These are phyloP conservation scores for Conoideocrella luteorostrata DNA, from an alignment of 2,329 filamentous ascomycete genomes.

Conservation along the genomic window DNA sequence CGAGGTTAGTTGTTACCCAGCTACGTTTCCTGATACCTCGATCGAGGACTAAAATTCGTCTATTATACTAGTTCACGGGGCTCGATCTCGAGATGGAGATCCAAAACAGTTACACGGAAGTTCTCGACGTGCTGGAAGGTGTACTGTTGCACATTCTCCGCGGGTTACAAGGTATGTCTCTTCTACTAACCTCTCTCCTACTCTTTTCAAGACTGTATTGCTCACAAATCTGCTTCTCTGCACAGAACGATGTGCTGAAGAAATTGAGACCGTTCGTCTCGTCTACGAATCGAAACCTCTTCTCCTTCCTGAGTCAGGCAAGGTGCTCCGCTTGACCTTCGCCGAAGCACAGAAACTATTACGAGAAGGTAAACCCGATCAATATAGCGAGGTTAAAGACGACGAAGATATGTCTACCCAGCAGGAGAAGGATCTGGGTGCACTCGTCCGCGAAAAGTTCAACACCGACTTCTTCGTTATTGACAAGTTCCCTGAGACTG, in stretches of 20 bases:
- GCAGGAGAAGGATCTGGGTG: conserved; percentile 83
- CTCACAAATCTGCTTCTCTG: conserved; percentile 8
- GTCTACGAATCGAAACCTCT: conserved; percentile 75
- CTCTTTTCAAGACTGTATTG: not conserved
- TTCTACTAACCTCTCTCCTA: not conserved
- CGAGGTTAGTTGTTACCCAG: conserved; percentile 52
- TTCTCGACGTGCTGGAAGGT: conserved; percentile 63
- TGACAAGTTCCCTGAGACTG: conserved; percentile 80
- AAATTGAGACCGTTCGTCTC: conserved; percentile 65
- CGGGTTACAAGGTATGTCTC: conserved; percentile 45
- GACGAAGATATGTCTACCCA: conserved; percentile 76
- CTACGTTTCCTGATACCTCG: too few relatives aligned
- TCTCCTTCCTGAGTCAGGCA: conserved; percentile 66
- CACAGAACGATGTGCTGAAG: conserved; percentile 54
- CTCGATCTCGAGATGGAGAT: conserved; percentile 91
- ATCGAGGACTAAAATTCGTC: too few relatives aligned
- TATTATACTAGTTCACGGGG: conserved; percentile 55
- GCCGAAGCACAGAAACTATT: conserved; percentile 72
- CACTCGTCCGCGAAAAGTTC: conserved; percentile 80
- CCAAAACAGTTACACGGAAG: conserved; percentile 70
- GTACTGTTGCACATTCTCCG: conserved; percentile 76
- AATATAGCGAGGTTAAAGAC: conserved; percentile 62
- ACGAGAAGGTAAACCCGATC: conserved; percentile 63
- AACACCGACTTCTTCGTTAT: conserved; percentile 94
- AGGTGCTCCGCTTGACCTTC: conserved; percentile 71